phyloP scores from a whole-genome alignment of 495 filamentous ascomycete species.

The Penicillium lividum region DNA sequence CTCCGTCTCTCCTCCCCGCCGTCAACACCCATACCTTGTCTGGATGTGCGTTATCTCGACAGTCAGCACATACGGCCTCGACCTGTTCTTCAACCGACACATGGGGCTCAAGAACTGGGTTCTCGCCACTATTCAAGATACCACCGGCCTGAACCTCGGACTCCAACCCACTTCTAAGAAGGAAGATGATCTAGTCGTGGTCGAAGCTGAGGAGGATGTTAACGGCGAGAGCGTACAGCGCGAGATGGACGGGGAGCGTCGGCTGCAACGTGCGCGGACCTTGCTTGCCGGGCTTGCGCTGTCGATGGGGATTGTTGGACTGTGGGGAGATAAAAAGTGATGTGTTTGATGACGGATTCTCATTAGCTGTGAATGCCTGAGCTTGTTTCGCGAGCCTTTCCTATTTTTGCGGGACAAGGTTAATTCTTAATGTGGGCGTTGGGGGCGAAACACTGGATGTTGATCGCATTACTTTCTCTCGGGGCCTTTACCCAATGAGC shows the following conservation, averaged over 20 bases:
- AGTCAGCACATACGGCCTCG: constrained; percentile 54
- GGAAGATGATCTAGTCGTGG: constrained; percentile 64
- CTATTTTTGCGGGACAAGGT: not conserved
- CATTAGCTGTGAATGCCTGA: not conserved
- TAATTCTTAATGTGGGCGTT: not conserved
- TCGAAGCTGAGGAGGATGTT: constrained; percentile 56
- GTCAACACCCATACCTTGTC: constrained; percentile 81
- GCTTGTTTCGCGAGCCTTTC: not conserved
- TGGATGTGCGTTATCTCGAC: constrained; percentile 67
- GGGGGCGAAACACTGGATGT: constrained; percentile 13
- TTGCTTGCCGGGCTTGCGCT: constrained; percentile 67
- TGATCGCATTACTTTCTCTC: not conserved
- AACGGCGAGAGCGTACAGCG: constrained; percentile 81
- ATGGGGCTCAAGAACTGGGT: constrained; percentile 34
- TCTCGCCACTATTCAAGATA: constrained; percentile 31
- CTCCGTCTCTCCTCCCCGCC: constrained; percentile 64
- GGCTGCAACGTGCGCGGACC: constrained; percentile 59
- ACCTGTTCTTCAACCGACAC: constrained; percentile 52
- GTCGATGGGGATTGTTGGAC: constrained; percentile 73
- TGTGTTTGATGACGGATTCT: not conserved
- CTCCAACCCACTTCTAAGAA: constrained; percentile 49
- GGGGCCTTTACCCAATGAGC: not conserved
- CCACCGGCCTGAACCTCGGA: constrained; percentile 19
- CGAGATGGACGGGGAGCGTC: constrained; percentile 66
- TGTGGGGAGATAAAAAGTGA: constrained; percentile 78